Evolutionary conservation across 495 filamentous ascomycete genomes (phyloP).

Genomic region (Alectoria sarmentosa): DNA sequence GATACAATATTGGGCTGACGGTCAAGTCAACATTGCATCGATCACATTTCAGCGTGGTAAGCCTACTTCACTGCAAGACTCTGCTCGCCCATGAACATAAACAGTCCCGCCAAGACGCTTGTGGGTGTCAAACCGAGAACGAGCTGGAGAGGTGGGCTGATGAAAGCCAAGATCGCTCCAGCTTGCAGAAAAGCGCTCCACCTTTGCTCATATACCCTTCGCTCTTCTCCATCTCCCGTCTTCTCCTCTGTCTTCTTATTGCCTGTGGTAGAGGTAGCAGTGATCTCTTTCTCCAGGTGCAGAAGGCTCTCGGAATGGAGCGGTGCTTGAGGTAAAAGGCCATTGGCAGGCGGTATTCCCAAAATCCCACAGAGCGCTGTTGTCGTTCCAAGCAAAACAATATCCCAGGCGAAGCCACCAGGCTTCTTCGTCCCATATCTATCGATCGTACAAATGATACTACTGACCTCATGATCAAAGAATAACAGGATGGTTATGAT

Average conservation of each 20-base stretch:
- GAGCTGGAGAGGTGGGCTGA: conserved; percentile 61
- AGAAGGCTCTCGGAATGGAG: conserved; percentile 61
- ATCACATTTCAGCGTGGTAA: neutral
- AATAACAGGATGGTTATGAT: conserved; percentile 68
- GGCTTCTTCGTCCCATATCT: conserved; percentile 61
- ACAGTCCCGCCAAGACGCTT: conserved; percentile 60
- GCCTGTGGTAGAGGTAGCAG: conserved; percentile 16
- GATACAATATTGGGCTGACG: conserved; percentile 51
- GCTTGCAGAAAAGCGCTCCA: conserved; percentile 62
- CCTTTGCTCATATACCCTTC: conserved; percentile 60
- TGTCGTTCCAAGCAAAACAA: conserved; percentile 59
- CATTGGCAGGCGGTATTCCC: conserved; percentile 63
- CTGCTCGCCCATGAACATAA: conserved; percentile 70
- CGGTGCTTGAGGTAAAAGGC: conserved; percentile 62
- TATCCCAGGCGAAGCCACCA: conserved; percentile 65
- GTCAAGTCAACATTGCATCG: conserved; percentile 16
- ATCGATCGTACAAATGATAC: conserved; percentile 65
- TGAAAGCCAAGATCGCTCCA: conserved; percentile 51
- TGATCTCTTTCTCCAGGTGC: conserved; percentile 45
- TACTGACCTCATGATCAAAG: conserved; percentile 69
- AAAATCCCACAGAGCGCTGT: conserved; percentile 63
- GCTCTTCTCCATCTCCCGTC: conserved; percentile 35
- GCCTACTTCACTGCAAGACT: conserved; percentile 56
- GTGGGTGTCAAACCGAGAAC: conserved; percentile 63
- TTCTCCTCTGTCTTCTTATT: conserved; percentile 29